Evolutionary conservation across 2,329 filamentous ascomycete genomes (phyloP).

Genomic region (Calycina marina): DNA sequence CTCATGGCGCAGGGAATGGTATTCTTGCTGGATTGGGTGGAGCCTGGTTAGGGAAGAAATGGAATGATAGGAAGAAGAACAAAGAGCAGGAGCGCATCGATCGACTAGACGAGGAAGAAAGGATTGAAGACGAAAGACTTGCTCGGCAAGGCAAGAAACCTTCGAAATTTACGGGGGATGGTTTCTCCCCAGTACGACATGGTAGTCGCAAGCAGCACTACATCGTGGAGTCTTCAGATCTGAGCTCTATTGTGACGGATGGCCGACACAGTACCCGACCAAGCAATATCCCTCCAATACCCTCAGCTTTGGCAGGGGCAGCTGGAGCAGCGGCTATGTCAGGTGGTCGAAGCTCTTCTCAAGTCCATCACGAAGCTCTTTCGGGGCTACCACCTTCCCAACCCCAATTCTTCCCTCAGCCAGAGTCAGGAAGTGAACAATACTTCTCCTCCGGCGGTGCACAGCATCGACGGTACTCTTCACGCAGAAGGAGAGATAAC

Average conservation of each 20-base stretch:
- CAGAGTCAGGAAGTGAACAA: slow-evolving; percentile 29
- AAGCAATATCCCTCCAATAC: slow-evolving; percentile 27
- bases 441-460: slow-evolving; percentile 28
- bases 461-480: slow-evolving; percentile 30
- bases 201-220: slow-evolving; percentile 26
- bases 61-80: slow-evolving; percentile 39
- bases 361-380: slow-evolving; percentile 22
- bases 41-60: slow-evolving; percentile 53
- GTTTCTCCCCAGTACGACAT: slow-evolving; percentile 37
- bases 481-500: slow-evolving; percentile 30
- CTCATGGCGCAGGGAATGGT: slow-evolving; percentile 26
- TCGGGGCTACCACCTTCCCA: slow-evolving; percentile 41
- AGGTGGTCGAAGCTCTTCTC: neutral
- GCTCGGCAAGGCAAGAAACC: slow-evolving; percentile 36
- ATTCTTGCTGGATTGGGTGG: slow-evolving; percentile 47
- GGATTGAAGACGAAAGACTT: slow-evolving; percentile 41
- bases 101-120: slow-evolving; percentile 25
- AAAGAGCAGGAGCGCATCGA: slow-evolving; percentile 24
- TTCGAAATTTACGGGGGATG: slow-evolving; percentile 55
- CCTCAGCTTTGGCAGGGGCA: slow-evolving; percentile 9
- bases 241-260: slow-evolving; percentile 18
- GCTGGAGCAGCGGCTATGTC: slow-evolving; percentile 6
- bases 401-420: slow-evolving; percentile 31
- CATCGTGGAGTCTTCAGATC: slow-evolving; percentile 16
- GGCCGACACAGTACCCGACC: slow-evolving; percentile 24